These are phyloP conservation scores for Komagataea norvegica DNA, from an alignment of 1,139 yeast genomes.

Conservation along the genomic window DNA sequence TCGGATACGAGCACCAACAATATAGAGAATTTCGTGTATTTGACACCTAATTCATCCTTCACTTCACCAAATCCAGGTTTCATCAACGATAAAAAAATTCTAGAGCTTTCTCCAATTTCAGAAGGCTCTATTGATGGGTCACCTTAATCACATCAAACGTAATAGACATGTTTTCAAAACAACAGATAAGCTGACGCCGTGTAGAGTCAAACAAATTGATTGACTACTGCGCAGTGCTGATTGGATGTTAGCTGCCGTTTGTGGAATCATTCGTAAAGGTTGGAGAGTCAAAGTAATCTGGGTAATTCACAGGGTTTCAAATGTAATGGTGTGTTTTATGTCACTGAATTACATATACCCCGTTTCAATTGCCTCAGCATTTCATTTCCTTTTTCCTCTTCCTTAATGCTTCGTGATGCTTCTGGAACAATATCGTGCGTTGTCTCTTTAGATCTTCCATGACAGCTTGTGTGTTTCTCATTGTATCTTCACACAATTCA, in stretches of 20 bases:
- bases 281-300: no score
- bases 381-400: constrained; percentile 13
- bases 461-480: constrained; percentile 18
- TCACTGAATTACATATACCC: constrained; percentile 7
- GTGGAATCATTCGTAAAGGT: no score
- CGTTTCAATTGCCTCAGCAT: constrained; percentile 14
- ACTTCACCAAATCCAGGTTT: constrained; percentile 21
- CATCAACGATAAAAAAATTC: constrained; percentile 12
- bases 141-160: constrained; percentile 5
- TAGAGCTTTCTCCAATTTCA: constrained; percentile 25
- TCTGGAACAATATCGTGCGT: constrained; percentile 18
- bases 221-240: no score
- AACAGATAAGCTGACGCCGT: no score
- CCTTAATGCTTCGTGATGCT: constrained; percentile 13
- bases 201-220: no score
- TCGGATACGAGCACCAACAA: neutral
- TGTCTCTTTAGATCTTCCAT: constrained; percentile 24
- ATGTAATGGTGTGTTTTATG: neutral
- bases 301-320: no score
- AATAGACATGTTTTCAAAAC: constrained; percentile 2
- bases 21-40: constrained; percentile 11
- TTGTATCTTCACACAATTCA: constrained; percentile 25
- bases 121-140: constrained; percentile 25
- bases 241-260: neutral
- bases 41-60: constrained; percentile 23